These are phyloP conservation scores for Penicillium sp. DNA, from an alignment of 2,329 filamentous ascomycete genomes.

Conservation along the genomic window DNA sequence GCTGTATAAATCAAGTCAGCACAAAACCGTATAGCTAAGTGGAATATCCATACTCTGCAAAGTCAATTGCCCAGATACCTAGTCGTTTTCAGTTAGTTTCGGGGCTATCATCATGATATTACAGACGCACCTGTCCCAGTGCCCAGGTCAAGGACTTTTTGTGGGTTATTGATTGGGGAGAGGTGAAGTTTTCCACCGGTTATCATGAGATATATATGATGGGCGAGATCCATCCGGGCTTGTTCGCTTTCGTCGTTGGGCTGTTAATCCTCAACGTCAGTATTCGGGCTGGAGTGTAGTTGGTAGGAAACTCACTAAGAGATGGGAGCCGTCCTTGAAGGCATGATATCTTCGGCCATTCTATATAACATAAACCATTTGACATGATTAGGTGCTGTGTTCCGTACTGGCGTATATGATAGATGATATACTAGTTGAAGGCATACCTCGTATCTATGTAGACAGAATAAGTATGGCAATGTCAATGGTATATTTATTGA, in stretches of 20 bases:
- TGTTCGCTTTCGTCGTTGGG: constrained; percentile 24
- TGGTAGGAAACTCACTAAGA: constrained; percentile 11
- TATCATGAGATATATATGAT: constrained; percentile 23
- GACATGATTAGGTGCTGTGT: too few relatives aligned
- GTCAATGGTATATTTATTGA: background rate
- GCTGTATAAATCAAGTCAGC: constrained; percentile 5
- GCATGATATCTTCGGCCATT: constrained; percentile 28
- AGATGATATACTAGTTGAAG: background rate
- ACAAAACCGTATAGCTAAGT: background rate
- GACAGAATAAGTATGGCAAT: background rate
- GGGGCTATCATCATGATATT: background rate
- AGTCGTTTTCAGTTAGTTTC: background rate
- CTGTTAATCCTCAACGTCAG: background rate
- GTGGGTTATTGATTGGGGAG: constrained; percentile 17
- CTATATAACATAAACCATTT: constrained; percentile 5
- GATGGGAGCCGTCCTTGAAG: constrained; percentile 21
- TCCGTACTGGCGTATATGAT: background rate
- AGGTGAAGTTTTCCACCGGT: constrained; percentile 17
- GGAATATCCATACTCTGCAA: constrained; percentile 25
- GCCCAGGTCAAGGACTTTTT: constrained; percentile 32
- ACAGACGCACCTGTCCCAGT: constrained; percentile 26
- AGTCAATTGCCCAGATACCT: constrained; percentile 38
- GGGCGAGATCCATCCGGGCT: constrained; percentile 21
- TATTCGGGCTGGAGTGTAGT: background rate
- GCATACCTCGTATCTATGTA: constrained; percentile 14